Conservation (phyloP, 768 basidiomycete genomes). For the Pleurotus djamor region DNA sequence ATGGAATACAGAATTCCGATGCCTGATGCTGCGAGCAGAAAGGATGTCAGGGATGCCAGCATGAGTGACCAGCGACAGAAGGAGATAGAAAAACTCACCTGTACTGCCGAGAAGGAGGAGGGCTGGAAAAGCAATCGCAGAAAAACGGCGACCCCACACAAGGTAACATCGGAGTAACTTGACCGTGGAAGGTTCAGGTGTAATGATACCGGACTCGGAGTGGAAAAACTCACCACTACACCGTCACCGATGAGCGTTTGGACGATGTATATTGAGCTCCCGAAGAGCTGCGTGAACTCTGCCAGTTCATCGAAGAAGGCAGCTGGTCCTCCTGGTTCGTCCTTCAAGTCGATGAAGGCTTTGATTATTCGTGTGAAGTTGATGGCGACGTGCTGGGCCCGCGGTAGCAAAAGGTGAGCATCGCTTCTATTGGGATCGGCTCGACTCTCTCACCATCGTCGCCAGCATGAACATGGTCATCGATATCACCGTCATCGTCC, state of each 20-base stretch:
- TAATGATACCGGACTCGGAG: not conserved
- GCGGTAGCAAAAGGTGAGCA: not conserved
- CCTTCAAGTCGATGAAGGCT: constrained; percentile 27
- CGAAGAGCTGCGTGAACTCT: constrained; percentile 32
- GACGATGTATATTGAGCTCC: constrained; percentile 29
- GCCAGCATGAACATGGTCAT: constrained; percentile 28
- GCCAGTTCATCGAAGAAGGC: constrained; percentile 30
- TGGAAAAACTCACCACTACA: constrained; percentile 23
- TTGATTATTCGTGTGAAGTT: constrained; percentile 31
- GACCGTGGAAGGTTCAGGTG: not conserved
- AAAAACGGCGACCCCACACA: constrained; percentile 23
- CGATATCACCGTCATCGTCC: constrained; percentile 27
- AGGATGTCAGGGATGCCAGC: not conserved
- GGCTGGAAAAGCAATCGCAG: constrained; percentile 21
- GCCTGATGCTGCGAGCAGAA: constrained; percentile 16
- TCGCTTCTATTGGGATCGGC: not conserved
- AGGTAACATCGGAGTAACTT: constrained; percentile 29
- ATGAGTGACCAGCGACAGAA: not conserved
- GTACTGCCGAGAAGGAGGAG: constrained; percentile 26
- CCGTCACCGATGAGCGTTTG: constrained; percentile 37
- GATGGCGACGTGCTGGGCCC: constrained; percentile 30
- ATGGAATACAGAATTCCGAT: constrained; percentile 29
- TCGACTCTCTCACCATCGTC: constrained; percentile 21
- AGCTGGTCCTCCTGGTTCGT: constrained; percentile 22
- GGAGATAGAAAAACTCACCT: constrained; percentile 15